A percentile compares a stretch with the other conserved stretches of the same genome.
Conservation (phyloP, 345 rosid genomes). For the Linum lewisii region DNA sequence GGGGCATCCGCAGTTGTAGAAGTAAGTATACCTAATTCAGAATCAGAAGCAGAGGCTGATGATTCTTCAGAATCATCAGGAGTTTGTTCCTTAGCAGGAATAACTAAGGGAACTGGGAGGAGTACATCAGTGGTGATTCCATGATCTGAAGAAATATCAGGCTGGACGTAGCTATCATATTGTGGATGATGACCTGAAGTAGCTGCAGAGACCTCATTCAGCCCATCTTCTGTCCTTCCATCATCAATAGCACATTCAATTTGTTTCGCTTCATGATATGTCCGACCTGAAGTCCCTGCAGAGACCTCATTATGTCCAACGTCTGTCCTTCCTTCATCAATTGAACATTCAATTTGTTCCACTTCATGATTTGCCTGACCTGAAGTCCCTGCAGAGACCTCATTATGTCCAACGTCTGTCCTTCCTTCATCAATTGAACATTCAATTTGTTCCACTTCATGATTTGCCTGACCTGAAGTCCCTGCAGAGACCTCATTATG, state of each 20-base stretch:
- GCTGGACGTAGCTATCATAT: constrained; percentile 11
- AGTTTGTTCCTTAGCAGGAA: constrained; percentile 21
- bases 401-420: constrained; percentile 14
- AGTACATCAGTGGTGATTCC: constrained; percentile 17
- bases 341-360: constrained; percentile 14
- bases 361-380: constrained; percentile 36
- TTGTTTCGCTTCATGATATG: constrained; percentile 35
- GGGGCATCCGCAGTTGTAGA: neutral
- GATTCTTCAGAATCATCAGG: constrained; percentile 21
- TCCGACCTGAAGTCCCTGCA: constrained; percentile 12
- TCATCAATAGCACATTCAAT: constrained; percentile 7
- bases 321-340: constrained; percentile 17
- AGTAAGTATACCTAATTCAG: constrained; percentile 7
- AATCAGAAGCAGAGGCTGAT: constrained; percentile 27
- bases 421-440: constrained; percentile 15
- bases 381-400: too few relatives aligned
- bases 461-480: constrained; percentile 27
- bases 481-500: neutral
- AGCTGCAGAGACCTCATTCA: constrained; percentile 6
- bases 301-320: constrained; percentile 7
- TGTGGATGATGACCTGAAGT: constrained; percentile 10
- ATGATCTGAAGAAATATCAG: constrained; percentile 17
- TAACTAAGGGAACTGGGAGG: constrained; percentile 21
- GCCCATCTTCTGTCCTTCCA: constrained; percentile 20
- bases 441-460: constrained; percentile 23